These are phyloP conservation scores for Panicum virgatum DNA, from an alignment of 202 grass and related monocot species.

Conservation along the genomic window DNA sequence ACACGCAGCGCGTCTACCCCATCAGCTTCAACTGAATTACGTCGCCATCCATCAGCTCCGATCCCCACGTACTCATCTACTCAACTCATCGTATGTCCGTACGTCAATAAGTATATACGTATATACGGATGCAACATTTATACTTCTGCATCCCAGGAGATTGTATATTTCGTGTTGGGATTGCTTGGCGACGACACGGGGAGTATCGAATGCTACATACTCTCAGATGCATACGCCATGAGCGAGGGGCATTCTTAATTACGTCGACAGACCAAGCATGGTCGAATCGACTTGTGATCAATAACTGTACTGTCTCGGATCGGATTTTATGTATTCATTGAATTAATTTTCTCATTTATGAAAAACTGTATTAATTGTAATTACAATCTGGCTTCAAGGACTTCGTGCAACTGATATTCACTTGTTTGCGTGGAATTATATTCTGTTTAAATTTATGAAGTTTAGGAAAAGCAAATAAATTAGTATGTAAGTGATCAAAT, in stretches of 20 bases:
- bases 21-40: constrained; percentile 22
- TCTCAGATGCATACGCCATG: constrained; percentile 7
- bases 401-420: too few relatives aligned
- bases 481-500: too few relatives aligned
- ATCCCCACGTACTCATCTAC: neutral
- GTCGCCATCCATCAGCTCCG: neutral
- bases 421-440: too few relatives aligned
- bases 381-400: too few relatives aligned
- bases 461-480: too few relatives aligned
- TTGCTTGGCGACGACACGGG: neutral
- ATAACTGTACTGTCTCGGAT: neutral
- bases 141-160: neutral
- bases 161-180: neutral
- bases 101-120: neutral
- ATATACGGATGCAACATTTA: neutral
- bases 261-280: neutral
- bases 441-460: too few relatives aligned
- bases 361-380: neutral
- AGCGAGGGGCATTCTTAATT: constrained; percentile 9
- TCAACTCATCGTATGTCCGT: neutral
- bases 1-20: constrained; percentile 40
- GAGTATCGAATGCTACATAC: constrained; percentile 17
- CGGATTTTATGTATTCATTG: neutral
- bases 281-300: neutral
- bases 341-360: neutral